Evolutionary conservation across 2,329 filamentous ascomycete species (phyloP).

Genomic region (Talaromyces sp.): DNA sequence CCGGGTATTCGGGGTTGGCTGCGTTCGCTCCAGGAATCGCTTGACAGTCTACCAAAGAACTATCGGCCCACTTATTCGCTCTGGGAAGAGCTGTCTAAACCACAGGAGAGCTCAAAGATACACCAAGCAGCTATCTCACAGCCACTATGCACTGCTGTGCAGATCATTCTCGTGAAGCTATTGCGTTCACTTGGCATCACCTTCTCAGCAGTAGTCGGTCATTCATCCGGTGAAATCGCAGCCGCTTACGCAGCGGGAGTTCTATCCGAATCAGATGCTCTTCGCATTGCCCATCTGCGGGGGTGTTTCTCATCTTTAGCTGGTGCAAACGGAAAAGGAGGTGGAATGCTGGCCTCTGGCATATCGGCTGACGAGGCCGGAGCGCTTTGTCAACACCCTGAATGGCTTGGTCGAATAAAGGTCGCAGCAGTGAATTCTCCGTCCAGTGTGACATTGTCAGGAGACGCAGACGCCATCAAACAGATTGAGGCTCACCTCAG

Average conservation of each 20-base stretch:
- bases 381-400: slow-evolving; percentile 5
- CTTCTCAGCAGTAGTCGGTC: slow-evolving; percentile 35
- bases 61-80: slow-evolving; percentile 15
- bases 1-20: slow-evolving; percentile 7
- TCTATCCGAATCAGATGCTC: slow-evolving; percentile 31
- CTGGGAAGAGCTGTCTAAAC: slow-evolving; percentile 14
- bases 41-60: background rate
- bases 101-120: slow-evolving; percentile 2
- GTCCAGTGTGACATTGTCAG: slow-evolving; percentile 35
- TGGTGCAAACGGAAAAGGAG: slow-evolving; percentile 11
- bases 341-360: slow-evolving; percentile 30
- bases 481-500: slow-evolving; percentile 20
- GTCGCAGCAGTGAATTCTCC: slow-evolving; percentile 34
- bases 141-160: slow-evolving; percentile 17
- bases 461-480: slow-evolving; percentile 27
- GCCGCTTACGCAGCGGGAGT: slow-evolving; percentile 43
- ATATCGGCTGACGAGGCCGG: slow-evolving; percentile 18
- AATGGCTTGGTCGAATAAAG: slow-evolving; percentile 12
- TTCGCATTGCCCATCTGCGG: slow-evolving; percentile 36
- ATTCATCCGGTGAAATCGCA: slow-evolving; percentile 37
- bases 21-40: background rate
- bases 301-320: slow-evolving; percentile 19
- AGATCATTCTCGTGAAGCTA: slow-evolving; percentile 15
- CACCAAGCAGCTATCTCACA: slow-evolving; percentile 16
- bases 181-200: slow-evolving; percentile 22